phyloP scores from a whole-genome alignment of 441 rosid species.

The Pelargonium fulgidum region DNA sequence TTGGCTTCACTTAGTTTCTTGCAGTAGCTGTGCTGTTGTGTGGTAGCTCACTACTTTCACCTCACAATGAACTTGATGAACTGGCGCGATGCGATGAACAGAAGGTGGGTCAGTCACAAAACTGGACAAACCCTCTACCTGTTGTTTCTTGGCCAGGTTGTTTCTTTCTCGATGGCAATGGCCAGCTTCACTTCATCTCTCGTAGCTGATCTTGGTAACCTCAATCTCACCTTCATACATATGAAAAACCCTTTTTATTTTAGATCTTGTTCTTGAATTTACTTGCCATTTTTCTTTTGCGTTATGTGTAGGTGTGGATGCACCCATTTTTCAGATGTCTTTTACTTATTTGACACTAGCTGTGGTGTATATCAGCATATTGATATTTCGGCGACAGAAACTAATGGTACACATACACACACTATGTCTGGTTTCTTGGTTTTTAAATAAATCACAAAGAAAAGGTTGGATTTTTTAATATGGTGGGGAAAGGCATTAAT shows the following conservation, averaged over 20 bases:
- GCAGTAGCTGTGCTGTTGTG: neutral
- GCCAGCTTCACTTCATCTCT: constrained; percentile 2
- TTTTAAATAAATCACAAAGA: neutral
- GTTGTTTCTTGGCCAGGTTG: constrained; percentile 1
- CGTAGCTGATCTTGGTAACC: constrained; percentile 5
- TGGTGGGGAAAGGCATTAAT: neutral
- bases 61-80: constrained; percentile 4
- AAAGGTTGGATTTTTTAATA: neutral
- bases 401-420: neutral
- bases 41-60: neutral
- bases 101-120: neutral
- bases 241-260: neutral
- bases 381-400: neutral
- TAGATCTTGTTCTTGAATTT: neutral
- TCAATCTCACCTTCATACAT: too few species aligned
- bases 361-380: constrained; percentile 2
- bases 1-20: neutral
- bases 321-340: constrained; percentile 3
- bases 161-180: neutral
- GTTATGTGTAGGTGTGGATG: constrained; percentile 3
- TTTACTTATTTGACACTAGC: neutral
- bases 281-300: neutral
- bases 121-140: neutral
- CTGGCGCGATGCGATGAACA: constrained; percentile 1
- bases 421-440: neutral